These are phyloP conservation scores for Ampelomyces quisqualis DNA, from an alignment of 2,329 filamentous ascomycete genomes.

Conservation along the genomic window DNA sequence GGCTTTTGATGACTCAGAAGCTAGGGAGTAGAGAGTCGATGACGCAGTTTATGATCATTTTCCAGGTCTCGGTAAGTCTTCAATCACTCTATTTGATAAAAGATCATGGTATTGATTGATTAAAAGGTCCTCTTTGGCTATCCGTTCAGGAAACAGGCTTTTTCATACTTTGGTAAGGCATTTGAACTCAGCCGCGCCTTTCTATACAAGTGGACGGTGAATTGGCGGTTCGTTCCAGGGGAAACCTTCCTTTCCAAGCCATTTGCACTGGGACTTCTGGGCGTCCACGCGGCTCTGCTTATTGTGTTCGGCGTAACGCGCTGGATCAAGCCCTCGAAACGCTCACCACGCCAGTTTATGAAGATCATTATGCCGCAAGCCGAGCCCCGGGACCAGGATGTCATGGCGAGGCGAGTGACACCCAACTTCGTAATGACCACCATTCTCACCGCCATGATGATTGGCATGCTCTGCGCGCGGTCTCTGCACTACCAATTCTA, in stretches of 20 bases:
- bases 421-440: slow-evolving; percentile 74
- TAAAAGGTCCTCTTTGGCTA: slow-evolving; percentile 55
- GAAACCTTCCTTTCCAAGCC: slow-evolving; percentile 69
- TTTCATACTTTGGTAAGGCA: slow-evolving; percentile 74
- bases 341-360: slow-evolving; percentile 58
- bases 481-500: slow-evolving; percentile 96
- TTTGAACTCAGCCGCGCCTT: slow-evolving; percentile 92
- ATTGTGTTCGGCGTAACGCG: slow-evolving; percentile 63
- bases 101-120: slow-evolving; percentile 4
- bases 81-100: neutral
- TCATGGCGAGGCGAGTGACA: slow-evolving; percentile 61
- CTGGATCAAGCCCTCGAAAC: slow-evolving; percentile 71
- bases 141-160: slow-evolving; percentile 68
- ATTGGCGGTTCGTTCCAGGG: slow-evolving; percentile 95
- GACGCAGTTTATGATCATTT: slow-evolving; percentile 68
- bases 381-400: slow-evolving; percentile 53
- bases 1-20: slow-evolving; percentile 71
- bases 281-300: slow-evolving; percentile 66
- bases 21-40: slow-evolving; percentile 67
- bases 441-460: slow-evolving; percentile 71
- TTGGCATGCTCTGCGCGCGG: slow-evolving; percentile 82
- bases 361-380: slow-evolving; percentile 48
- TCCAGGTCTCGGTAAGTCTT: slow-evolving; percentile 69
- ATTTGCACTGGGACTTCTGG: slow-evolving; percentile 69
- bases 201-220: slow-evolving; percentile 97